phyloP scores from a whole-genome alignment of 306 rosid species.

The Pachyrhizus erosus region DNA sequence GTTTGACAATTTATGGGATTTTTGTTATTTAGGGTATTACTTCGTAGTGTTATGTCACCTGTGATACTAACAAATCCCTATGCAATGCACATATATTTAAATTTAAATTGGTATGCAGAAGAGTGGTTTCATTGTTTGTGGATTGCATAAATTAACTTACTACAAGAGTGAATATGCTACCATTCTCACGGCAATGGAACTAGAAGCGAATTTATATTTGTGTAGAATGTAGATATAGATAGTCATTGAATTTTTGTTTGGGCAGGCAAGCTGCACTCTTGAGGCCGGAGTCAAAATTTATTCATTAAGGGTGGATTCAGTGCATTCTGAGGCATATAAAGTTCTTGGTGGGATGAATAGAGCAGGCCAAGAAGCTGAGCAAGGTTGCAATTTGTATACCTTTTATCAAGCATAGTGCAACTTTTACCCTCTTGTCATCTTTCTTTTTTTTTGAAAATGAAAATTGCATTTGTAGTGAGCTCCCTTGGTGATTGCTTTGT shows the following conservation, averaged over 20 bases:
- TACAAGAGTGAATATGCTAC: background rate
- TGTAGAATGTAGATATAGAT: slow-evolving; percentile 25
- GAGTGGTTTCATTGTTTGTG: slow-evolving; percentile 11
- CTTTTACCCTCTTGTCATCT: slow-evolving; percentile 3
- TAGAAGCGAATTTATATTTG: slow-evolving; percentile 7
- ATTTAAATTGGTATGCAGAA: background rate
- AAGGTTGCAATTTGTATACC: slow-evolving; percentile 56
- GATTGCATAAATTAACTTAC: slow-evolving; percentile 20
- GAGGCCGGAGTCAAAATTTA: slow-evolving; percentile 98
- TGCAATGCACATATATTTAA: background rate
- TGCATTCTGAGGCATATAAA: slow-evolving; percentile 95
- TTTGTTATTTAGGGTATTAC: background rate
- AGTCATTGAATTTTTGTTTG: slow-evolving; percentile 17
- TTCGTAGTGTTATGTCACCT: background rate
- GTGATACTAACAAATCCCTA: background rate
- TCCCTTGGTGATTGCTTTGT: slow-evolving; percentile 16
- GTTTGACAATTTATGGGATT: slow-evolving; percentile 22
- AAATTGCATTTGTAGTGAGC: background rate
- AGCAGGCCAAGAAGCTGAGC: slow-evolving; percentile 87
- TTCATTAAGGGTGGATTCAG: slow-evolving; percentile 91
- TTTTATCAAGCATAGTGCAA: background rate
- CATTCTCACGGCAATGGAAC: background rate
- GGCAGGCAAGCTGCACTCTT: slow-evolving; percentile 95
- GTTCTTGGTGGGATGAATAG: slow-evolving; percentile 99
- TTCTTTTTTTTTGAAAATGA: background rate